Base-by-base conservation (phyloP, 805 yeast genomes). In the Cyberlindnera bimundalis region DNA sequence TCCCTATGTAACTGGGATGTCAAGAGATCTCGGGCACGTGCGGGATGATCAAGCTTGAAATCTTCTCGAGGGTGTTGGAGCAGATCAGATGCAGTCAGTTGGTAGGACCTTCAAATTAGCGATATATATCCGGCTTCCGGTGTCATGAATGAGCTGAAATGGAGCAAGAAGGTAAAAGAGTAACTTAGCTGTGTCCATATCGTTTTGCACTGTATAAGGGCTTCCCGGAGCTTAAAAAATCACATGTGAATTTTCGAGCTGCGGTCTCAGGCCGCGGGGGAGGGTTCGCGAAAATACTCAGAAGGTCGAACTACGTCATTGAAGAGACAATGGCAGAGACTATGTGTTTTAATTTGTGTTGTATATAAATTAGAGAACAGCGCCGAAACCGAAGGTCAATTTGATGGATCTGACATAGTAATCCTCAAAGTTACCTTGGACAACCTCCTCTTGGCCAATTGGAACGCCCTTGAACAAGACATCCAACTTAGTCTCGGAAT, bases 381-480 rank as follows among this genome's bases (percentile, higher is more conserved):
- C 86, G 14, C 98, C 98, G 61, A 86, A 90, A 1, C 99, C 99
- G 64, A 93, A 93, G 0, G 96, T 84, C 31, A 87, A 60, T 67
- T 89, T 93, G 58, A 93, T 91, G 6, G 96, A 78, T 64, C 83
- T 81, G 37, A 93, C 80, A 60, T 93, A 93, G 65, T 89, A 86
- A 46, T 86, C 88, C 55, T 88, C 87, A 58, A 93, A 91, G 63
- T 91, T 93, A 29, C 71, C 76, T 56, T 80, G 78, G 29, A 86
- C 96, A 54, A 83, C 65, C 55, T 95, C 93, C 58, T 93, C 98
- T 60, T 93, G 95, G 12, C 98, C 99, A 29, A 91, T 72, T 14
- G 99, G 99, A 36, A 93, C 83, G 13, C 97, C 97, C 14, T 78
- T 70, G 78, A 91, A 88, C 32, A 73, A 68, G 15, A 89, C 88